Percentiles rank a stretch among this genome's conserved stretches.
Evolutionary conservation across 164 flowering plant genomes (phyloP).

Genomic region (Macadamia integrifolia): DNA sequence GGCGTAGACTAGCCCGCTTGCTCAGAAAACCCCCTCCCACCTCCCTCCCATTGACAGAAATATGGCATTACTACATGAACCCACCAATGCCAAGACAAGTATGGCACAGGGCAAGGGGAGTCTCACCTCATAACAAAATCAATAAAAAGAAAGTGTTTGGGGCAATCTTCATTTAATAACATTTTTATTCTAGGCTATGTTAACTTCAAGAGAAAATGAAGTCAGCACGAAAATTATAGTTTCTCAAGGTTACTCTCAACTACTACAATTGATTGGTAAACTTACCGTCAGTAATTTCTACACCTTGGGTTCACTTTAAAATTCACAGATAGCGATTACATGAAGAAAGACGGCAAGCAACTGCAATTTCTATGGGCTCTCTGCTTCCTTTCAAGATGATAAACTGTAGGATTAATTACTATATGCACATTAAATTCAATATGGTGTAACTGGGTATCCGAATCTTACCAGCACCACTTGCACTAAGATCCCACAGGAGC

Average conservation of each 20-base stretch:
- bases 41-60: too few species aligned
- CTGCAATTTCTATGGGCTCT: background rate
- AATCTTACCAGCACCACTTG: constrained; percentile 9
- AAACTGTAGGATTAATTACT: constrained; percentile 1
- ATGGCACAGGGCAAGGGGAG: too few species aligned
- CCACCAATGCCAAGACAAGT: too few species aligned
- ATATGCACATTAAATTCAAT: constrained; percentile 32
- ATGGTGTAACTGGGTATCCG: background rate
- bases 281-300: background rate
- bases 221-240: background rate
- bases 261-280: background rate
- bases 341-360: constrained; percentile 2
- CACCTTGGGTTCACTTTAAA: background rate
- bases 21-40: too few species aligned
- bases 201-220: background rate
- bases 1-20: too few species aligned
- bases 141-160: too few species aligned
- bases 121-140: too few species aligned
- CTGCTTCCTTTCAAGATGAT: background rate
- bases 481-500: constrained; percentile 77
- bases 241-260: background rate
- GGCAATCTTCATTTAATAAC: too few species aligned
- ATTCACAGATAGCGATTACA: constrained; percentile 1
- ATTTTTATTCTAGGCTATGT: too few species aligned
- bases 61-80: too few species aligned